Evolutionary conservation across 2,329 filamentous ascomycete species (phyloP), one percentile per base, ranked within the genome.

Genomic region (Trichophyton mentagrophytes): DNA sequence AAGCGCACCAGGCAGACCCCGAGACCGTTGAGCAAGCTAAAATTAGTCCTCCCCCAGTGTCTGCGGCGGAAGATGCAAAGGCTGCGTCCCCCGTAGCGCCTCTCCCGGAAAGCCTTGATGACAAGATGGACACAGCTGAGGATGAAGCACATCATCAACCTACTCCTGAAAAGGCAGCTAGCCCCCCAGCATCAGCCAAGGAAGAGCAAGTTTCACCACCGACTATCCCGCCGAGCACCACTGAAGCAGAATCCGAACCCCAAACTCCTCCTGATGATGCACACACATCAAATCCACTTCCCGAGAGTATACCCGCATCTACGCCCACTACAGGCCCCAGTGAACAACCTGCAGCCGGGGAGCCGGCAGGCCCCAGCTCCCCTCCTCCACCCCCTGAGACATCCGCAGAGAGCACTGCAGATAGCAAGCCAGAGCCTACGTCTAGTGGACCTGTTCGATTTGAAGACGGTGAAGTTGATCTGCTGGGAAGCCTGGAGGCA

Each of bases 401-500:
- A 30, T 15, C 46, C 13, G 17, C 44, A 47, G 46, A 47, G 2
- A 38, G 49, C 47, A 30, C 46, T 2, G 17, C 44, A 25, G 46
- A 47, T 13, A 38, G 33, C 47, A 30, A 51, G 15, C 38, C 44
- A 30, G 8, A 57, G 13, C 3, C 55, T 25, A 17, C 11, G 1
- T 42, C 27, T 3, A n/a, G 55, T 47, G 59, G 20, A 13, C 46
- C 20, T 36, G 49, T 59, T 56, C 67, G 17, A 53, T 64, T 65
- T 38, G 69, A 73, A 17, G 73, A 74, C 42, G 71, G 69, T 6
- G 75, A 77, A 59, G 67, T 74, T 33, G 77, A 80, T 68, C 65
- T 80, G 36, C 67, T 80, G 30, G 77, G 76, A 40, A 79, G 74
- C 60, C 65, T 80, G 25, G 78, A 80, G 64, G 73, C 72, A 25